Conservation (phyloP, 2,329 filamentous ascomycete species). For the Ascocoryne sarcoides region DNA sequence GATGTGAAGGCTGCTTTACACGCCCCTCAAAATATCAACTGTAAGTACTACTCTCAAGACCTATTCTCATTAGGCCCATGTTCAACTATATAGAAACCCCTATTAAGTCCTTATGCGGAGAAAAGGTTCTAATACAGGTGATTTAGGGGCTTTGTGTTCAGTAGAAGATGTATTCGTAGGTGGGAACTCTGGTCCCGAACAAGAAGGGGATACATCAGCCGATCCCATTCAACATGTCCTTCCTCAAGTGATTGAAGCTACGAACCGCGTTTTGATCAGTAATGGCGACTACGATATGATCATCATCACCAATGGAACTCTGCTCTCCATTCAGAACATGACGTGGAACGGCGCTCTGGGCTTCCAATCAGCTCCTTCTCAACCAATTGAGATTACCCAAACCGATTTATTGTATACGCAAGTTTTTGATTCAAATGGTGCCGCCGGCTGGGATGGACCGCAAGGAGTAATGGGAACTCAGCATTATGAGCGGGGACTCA, state of each 20-base stretch:
- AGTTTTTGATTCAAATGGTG: not conserved
- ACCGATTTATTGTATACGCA: not conserved
- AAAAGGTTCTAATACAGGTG: not conserved
- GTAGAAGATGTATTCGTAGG: not conserved
- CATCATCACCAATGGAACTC: slow-evolving; percentile 48
- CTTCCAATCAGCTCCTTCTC: slow-evolving; percentile 37
- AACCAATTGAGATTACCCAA: slow-evolving; percentile 10
- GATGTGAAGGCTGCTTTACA: slow-evolving; percentile 1
- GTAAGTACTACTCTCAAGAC: not conserved
- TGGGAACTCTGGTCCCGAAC: not conserved
- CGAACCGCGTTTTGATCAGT: slow-evolving; percentile 2
- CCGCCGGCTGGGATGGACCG: slow-evolving; percentile 42
- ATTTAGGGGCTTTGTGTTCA: not conserved
- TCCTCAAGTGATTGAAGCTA: slow-evolving; percentile 2
- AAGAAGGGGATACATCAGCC: not conserved
- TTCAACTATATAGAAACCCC: not conserved
- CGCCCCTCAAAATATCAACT: not conserved
- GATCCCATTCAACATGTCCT: slow-evolving; percentile 4
- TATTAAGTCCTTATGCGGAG: not conserved
- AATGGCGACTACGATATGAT: slow-evolving; percentile 35
- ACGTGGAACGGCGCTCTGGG: slow-evolving; percentile 54
- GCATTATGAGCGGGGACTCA: slow-evolving; percentile 30
- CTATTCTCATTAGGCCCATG: too few relatives aligned
- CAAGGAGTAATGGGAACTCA: slow-evolving; percentile 31
- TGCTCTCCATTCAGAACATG: slow-evolving; percentile 58